Base-by-base conservation (phyloP, 1,284 basidiomycete species). In the Apiotrichum gracile region DNA sequence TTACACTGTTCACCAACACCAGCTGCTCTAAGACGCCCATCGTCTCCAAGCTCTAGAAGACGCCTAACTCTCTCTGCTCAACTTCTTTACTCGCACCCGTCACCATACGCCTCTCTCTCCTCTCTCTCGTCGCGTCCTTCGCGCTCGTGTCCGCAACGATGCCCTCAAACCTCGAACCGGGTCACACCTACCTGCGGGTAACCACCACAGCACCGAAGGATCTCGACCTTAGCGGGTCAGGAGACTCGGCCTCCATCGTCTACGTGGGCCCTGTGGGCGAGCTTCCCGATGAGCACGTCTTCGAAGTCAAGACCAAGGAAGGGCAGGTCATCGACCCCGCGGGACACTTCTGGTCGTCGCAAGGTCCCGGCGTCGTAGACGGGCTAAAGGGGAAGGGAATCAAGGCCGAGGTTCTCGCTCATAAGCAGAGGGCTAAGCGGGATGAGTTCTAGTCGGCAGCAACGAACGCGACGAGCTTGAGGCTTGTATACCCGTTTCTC, bases 261-360 rank as follows among this genome's bases (percentile, higher is more conserved):
- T 69, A 70, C 54, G 37, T 68, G 14, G 71, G 68, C 1, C 68
- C 63, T 4, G 64, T 73, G 1, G 71, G 71, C 21, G 71, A 73
- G 54, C 60, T 73, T 9, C 45, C 61, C n/a, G 67, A 64, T 26
- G 71, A 71, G 55, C 65, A 72, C 51, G 64, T 73, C 24, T 73
- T 65, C 49, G 61, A 70, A 49, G 63, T 69, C 13, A 51, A 60
- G 27, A 34, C 31, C 22, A 27, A 26, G 10, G 41, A 42, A 12
- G 59, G 38, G 12, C 38, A 35, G 26, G 35, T 49, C 5, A 33
- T 58, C 14, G 57, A 43, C 35, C 51, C 52, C 21, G 43, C 49
- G 6, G 52, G 55, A 4, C 56, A 51, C 16, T 14, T 52, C 14
- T 64, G 64, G 59, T 45, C 49, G 19, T 42, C 41, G 19, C 37